phyloP scores from a whole-genome alignment of 805 yeast genomes.

The Wickerhamomyces chaumierensis region DNA sequence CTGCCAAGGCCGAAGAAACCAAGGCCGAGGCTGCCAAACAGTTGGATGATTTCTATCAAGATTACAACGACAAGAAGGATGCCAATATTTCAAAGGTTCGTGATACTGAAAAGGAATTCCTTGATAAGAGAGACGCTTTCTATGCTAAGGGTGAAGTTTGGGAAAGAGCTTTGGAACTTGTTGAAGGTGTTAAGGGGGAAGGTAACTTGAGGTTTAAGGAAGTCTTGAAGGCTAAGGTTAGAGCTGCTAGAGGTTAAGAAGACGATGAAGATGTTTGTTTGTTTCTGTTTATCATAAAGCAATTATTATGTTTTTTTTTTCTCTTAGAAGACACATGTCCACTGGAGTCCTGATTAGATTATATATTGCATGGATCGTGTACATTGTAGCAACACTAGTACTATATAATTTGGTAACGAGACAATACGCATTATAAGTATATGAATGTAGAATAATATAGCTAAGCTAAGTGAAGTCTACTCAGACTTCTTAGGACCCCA shows the following conservation, averaged over 20 bases:
- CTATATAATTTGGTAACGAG: no score
- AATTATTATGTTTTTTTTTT: no score
- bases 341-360: no score
- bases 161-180: conserved; percentile 53
- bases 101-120: conserved; percentile 59
- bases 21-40: conserved; percentile 69
- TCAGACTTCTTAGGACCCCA: conserved; percentile 71
- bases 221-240: conserved; percentile 17
- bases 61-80: conserved; percentile 77
- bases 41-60: conserved; percentile 86
- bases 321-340: no score
- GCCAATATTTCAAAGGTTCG: conserved; percentile 50
- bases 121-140: conserved; percentile 65
- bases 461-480: neutral
- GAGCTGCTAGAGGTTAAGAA: conserved; percentile 10
- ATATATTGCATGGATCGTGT: no score
- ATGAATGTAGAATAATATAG: no score
- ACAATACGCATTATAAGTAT: no score
- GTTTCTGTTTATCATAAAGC: no score
- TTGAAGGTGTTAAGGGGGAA: conserved; percentile 21
- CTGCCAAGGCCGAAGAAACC: conserved; percentile 51
- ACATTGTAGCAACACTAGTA: no score
- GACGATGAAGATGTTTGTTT: no score
- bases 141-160: conserved; percentile 74
- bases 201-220: conserved; percentile 20